phyloP scores from a whole-genome alignment of 306 rosid genomes.

The Phaseolus lunatus region DNA sequence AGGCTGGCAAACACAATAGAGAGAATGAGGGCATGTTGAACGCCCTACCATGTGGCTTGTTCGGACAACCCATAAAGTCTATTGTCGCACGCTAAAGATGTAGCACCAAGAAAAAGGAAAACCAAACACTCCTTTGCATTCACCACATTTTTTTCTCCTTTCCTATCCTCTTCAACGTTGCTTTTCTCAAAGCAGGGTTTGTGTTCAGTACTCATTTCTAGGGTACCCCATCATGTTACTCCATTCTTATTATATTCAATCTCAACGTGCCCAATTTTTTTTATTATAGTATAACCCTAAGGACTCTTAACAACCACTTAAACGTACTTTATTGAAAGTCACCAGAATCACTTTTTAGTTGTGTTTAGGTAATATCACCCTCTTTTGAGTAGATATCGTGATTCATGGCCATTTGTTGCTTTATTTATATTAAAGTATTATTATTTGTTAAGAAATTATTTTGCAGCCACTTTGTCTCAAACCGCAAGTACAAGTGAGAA shows the following conservation, averaged over 20 bases:
- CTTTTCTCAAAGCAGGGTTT: constrained; percentile 42
- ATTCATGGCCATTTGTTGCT: constrained; percentile 41
- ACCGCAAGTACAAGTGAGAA: constrained; percentile 16
- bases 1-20: constrained; percentile 3
- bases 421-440: constrained; percentile 26
- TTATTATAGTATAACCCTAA: background rate
- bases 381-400: constrained; percentile 26
- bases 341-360: constrained; percentile 11
- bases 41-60: constrained; percentile 36
- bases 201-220: constrained; percentile 25
- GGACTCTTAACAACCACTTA: constrained; percentile 51
- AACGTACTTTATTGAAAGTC: constrained; percentile 41
- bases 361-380: constrained; percentile 15
- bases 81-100: constrained; percentile 13
- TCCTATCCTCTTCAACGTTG: background rate
- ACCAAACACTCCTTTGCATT: constrained; percentile 3
- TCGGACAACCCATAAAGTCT: constrained; percentile 43
- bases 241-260: constrained; percentile 21
- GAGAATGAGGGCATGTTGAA: constrained; percentile 22
- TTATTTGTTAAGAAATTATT: background rate
- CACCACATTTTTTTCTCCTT: constrained; percentile 18
- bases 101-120: background rate
- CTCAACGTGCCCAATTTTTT: background rate
- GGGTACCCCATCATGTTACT: constrained; percentile 32
- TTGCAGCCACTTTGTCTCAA: constrained; percentile 8